Evolutionary conservation across 164 flowering plant species (phyloP), one percentile per base, ranked within the genome.

Genomic region (Vitis rotundifolia): DNA sequence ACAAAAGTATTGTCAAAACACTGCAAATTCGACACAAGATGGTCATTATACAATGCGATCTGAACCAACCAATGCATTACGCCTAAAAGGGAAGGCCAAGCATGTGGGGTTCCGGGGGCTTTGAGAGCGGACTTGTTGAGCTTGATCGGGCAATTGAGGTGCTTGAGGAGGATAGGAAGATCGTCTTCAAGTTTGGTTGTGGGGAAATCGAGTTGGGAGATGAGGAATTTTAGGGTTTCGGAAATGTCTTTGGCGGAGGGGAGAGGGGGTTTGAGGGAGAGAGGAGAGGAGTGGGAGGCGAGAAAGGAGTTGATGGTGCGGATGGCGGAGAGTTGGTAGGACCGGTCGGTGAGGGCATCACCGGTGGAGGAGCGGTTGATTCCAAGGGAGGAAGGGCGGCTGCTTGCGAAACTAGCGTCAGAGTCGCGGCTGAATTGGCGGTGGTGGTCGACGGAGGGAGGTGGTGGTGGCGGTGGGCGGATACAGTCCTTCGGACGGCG

Each of bases 61-160:
- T 93, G 94, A 15, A 93, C 94, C n/a, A 91, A 79, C 98, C 99
- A 96, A 73, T 89, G 93, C 7, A 93, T 79, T 10, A 84, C 73
- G 1, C 87, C 91, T 6, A 92, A 83, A 15, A 89, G 63, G 8
- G 78, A 31, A 11, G 97, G 94, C 92, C 97, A 93, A 9, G 90
- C 77, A 73, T 89, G 97, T 18, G 97, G 98, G 11, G 92, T 83
- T 2, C 86, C 87, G 8, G 96, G 94, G 19, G 94, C 87, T 5
- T 81, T 81, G 31, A 96, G 82, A 0, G 82, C 89, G 1, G 97
- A 88, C 55, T 87, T 89, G 73, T 79, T 92, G 68, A 92, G 58
- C 52, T 87, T 87, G 64, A 87, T 62, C 12, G 97, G 98, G 76
- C 90, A 92, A 54, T 82, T 64, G 8, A 96, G 79, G 60, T 67